A percentile compares a stretch with the other conserved stretches of the same genome.
These are phyloP conservation scores for Saccharomyces pastorianus DNA, from an alignment of 1,139 yeast species.

Conservation along the genomic window DNA sequence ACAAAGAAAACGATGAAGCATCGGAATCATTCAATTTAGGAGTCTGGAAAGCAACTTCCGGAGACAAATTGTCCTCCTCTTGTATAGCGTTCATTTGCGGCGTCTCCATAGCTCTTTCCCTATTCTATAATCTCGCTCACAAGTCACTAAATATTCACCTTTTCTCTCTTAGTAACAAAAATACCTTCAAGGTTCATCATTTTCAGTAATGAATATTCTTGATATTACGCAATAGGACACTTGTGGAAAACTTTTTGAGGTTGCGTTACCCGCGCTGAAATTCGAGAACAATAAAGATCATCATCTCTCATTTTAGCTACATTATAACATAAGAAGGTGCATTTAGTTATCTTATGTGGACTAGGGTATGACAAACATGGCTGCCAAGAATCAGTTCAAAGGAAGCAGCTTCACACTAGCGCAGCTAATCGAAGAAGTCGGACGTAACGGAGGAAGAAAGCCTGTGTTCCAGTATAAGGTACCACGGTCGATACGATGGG, in stretches of 20 bases:
- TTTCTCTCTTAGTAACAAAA: background rate
- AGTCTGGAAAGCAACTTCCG: background rate
- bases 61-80: background rate
- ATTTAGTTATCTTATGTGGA: background rate
- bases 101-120: background rate
- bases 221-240: background rate
- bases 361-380: background rate
- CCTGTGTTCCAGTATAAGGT: slow-evolving; percentile 21
- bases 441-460: slow-evolving; percentile 14
- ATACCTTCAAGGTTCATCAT: background rate
- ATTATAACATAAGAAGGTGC: background rate
- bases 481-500: slow-evolving; percentile 16
- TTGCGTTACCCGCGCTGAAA: background rate
- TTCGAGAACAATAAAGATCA: background rate
- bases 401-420: background rate
- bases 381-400: background rate
- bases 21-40: background rate
- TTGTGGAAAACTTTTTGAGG: background rate
- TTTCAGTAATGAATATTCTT: background rate
- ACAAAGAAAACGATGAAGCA: background rate
- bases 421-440: background rate
- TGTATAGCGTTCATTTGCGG: background rate
- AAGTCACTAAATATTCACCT: background rate
- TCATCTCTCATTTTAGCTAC: background rate
- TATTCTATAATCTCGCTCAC: background rate